A percentile compares a stretch with the other conserved stretches of the same genome.
These are phyloP conservation scores for Orbilia brochopaga DNA, from an alignment of 2,329 filamentous ascomycete genomes.

Conservation along the genomic window DNA sequence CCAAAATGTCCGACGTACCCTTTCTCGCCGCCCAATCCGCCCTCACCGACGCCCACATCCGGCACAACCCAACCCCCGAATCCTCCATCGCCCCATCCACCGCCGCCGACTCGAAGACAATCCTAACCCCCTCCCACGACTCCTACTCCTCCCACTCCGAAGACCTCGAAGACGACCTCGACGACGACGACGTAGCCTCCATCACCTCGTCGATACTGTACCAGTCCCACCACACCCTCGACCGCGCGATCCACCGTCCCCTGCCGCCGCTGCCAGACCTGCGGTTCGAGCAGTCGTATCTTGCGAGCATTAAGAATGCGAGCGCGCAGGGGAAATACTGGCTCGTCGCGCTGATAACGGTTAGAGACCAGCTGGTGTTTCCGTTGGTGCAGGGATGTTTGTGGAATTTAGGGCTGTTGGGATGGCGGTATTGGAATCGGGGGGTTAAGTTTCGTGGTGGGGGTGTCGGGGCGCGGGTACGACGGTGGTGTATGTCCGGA, in stretches of 20 bases:
- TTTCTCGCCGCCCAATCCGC: slow-evolving; percentile 35
- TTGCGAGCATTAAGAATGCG: slow-evolving; percentile 74
- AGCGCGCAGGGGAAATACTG: slow-evolving; percentile 75
- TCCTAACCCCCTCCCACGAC: slow-evolving; percentile 29
- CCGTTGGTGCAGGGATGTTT: slow-evolving; percentile 84
- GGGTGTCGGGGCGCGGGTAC: slow-evolving; percentile 74
- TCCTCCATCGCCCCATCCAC: slow-evolving; percentile 43
- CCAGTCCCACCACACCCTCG: slow-evolving; percentile 56
- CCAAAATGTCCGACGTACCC: slow-evolving; percentile 40
- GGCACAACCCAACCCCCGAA: slow-evolving; percentile 29
- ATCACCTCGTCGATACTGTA: slow-evolving; percentile 71
- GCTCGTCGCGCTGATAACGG: slow-evolving; percentile 80
- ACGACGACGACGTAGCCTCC: slow-evolving; percentile 68
- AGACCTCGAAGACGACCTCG: slow-evolving; percentile 57
- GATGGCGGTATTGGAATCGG: slow-evolving; percentile 90
- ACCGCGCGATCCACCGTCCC: slow-evolving; percentile 63
- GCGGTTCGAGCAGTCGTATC: slow-evolving; percentile 96
- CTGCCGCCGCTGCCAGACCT: slow-evolving; percentile 81
- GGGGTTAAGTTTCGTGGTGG: slow-evolving; percentile 77
- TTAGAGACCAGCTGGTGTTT: slow-evolving; percentile 87
- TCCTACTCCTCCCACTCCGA: slow-evolving; percentile 33
- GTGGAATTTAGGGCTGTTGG: slow-evolving; percentile 83
- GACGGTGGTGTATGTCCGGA: slow-evolving; percentile 76
- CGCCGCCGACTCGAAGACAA: slow-evolving; percentile 38
- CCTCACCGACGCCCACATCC: slow-evolving; percentile 41